Conservation (phyloP, 345 rosid species). For the Raphanus raphanistrum region DNA sequence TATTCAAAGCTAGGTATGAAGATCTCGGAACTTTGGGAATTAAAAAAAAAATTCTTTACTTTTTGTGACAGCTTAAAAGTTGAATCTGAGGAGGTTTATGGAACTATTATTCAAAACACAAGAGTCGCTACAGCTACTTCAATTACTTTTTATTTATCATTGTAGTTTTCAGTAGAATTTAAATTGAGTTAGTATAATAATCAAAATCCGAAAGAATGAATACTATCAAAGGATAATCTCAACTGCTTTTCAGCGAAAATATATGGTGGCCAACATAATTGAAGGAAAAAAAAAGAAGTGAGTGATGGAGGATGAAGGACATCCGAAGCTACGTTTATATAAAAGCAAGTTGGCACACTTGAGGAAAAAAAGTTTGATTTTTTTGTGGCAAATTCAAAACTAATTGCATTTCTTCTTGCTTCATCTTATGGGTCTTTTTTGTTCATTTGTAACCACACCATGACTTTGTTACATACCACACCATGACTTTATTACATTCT, state of each 20-base stretch:
- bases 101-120: background rate
- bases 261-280: background rate
- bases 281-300: constrained; percentile 12
- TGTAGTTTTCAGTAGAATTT: background rate
- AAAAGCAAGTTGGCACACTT: constrained; percentile 41
- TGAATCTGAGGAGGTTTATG: background rate
- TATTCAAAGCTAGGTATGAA: background rate
- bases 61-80: background rate
- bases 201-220: background rate
- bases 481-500: constrained; percentile 35
- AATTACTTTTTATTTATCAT: background rate
- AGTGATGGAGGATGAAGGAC: constrained; percentile 29
- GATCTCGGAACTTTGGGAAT: background rate
- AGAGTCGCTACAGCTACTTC: background rate
- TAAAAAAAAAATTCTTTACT: background rate
- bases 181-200: background rate
- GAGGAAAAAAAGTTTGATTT: constrained; percentile 21
- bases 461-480: constrained; percentile 30
- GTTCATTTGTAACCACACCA: constrained; percentile 24
- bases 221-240: background rate
- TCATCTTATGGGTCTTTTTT: constrained; percentile 35
- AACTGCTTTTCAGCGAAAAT: too few relatives aligned
- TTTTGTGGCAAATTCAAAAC: constrained; percentile 31
- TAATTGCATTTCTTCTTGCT: constrained; percentile 23
- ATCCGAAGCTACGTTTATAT: constrained; percentile 19